phyloP scores from a whole-genome alignment of 805 yeast genomes.

The Tetrapisispora fleetii region DNA sequence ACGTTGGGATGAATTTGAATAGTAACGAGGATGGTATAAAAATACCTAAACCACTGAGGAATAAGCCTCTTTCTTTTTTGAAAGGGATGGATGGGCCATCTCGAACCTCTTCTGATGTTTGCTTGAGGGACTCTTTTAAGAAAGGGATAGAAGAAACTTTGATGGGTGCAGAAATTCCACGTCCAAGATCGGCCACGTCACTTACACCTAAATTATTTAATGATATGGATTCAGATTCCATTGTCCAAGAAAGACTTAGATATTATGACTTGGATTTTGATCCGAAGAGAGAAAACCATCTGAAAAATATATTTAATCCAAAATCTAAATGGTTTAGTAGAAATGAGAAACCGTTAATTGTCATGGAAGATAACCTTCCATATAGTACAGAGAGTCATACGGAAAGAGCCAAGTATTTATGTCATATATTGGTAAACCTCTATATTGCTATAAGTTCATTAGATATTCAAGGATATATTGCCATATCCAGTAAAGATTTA shows the following conservation, averaged over 20 bases:
- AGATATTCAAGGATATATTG: conserved; percentile 63
- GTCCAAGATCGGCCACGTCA: conserved; percentile 21
- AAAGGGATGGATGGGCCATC: conserved; percentile 1
- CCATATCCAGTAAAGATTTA: conserved; percentile 59
- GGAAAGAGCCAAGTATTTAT: conserved; percentile 63
- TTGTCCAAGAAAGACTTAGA: conserved; percentile 24
- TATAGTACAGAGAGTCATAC: conserved; percentile 58
- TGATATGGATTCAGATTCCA: conserved; percentile 17
- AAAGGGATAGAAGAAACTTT: not conserved
- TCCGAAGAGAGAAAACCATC: conserved; percentile 29
- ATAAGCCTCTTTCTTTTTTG: conserved; percentile 11
- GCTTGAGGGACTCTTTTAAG: not conserved
- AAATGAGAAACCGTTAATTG: conserved; percentile 26
- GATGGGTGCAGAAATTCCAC: not conserved
- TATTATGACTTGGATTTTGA: conserved; percentile 47
- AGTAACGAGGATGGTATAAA: not conserved
- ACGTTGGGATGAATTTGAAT: not conserved
- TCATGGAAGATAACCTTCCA: conserved; percentile 44
- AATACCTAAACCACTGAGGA: conserved; percentile 23
- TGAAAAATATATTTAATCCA: conserved; percentile 23
- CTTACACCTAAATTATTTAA: conserved; percentile 8
- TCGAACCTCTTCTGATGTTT: not conserved
- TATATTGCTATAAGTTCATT: conserved; percentile 67
- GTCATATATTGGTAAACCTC: conserved; percentile 71
- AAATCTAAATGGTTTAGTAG: conserved; percentile 34